Percentiles rank a stretch among this genome's conserved stretches.
Evolutionary conservation across 2,329 filamentous ascomycete species (phyloP).

Genomic region (Arthrobotrys sphaeroides): DNA sequence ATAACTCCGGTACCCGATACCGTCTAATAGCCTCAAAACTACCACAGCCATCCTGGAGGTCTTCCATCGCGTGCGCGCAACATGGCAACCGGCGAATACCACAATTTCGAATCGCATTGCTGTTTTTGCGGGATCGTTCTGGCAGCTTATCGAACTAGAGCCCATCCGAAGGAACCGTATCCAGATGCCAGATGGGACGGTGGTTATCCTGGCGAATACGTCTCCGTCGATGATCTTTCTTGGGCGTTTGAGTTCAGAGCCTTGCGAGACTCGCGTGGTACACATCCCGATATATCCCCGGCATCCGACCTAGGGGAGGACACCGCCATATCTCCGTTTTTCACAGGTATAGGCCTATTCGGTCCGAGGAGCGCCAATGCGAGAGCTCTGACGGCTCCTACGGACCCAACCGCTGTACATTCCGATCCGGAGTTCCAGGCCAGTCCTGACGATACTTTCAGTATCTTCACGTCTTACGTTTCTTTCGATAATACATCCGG

Average conservation of each 20-base stretch:
- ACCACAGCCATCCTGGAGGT: not conserved
- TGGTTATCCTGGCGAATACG: slow-evolving; percentile 50
- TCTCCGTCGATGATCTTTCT: slow-evolving; percentile 45
- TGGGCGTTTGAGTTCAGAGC: slow-evolving; percentile 53
- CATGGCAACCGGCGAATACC: slow-evolving; percentile 45
- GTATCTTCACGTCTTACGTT: slow-evolving; percentile 48
- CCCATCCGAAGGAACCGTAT: slow-evolving; percentile 40
- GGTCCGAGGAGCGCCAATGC: slow-evolving; percentile 42
- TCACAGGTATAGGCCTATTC: slow-evolving; percentile 48
- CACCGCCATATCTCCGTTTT: slow-evolving; percentile 39
- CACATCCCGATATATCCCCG: slow-evolving; percentile 33
- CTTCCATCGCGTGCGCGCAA: slow-evolving; percentile 26
- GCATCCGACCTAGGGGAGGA: slow-evolving; percentile 37
- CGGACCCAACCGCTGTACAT: slow-evolving; percentile 34
- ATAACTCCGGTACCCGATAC: not conserved
- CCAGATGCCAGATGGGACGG: slow-evolving; percentile 51
- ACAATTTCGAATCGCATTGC: slow-evolving; percentile 52
- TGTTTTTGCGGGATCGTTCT: slow-evolving; percentile 51
- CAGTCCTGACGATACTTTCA: slow-evolving; percentile 43
- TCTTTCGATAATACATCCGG: slow-evolving; percentile 51
- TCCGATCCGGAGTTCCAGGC: slow-evolving; percentile 41
- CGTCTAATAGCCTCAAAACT: not conserved
- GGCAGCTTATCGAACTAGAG: slow-evolving; percentile 47
- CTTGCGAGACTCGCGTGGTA: slow-evolving; percentile 49
- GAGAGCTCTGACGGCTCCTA: slow-evolving; percentile 42